phyloP scores from a whole-genome alignment of 2,329 filamentous ascomycete genomes.

The Trichoderma pleuroti region DNA sequence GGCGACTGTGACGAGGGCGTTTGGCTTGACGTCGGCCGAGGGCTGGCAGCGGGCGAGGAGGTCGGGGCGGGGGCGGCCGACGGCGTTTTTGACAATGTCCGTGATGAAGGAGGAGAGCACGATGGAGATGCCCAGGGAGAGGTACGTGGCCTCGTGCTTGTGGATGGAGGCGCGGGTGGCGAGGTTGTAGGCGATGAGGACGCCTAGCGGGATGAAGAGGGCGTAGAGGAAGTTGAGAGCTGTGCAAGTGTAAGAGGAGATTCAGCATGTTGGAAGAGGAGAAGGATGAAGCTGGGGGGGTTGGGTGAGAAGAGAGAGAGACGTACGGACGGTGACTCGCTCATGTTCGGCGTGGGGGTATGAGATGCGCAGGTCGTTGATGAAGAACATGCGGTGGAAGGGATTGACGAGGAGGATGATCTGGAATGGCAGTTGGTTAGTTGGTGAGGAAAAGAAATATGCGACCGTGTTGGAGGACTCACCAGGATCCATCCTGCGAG shows the following conservation, averaged over 20 bases:
- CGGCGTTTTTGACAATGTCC: slow-evolving; percentile 85
- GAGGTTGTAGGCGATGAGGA: slow-evolving; percentile 65
- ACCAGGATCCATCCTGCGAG: slow-evolving; percentile 63
- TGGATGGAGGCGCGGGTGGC: slow-evolving; percentile 61
- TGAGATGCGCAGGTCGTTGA: slow-evolving; percentile 79
- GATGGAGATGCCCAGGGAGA: slow-evolving; percentile 75
- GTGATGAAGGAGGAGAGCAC: slow-evolving; percentile 79
- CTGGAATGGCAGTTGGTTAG: slow-evolving; percentile 22
- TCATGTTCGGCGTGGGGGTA: slow-evolving; percentile 84
- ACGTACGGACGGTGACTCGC: slow-evolving; percentile 72
- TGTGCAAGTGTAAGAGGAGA: too few relatives aligned
- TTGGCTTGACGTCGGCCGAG: slow-evolving; percentile 41
- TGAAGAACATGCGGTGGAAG: slow-evolving; percentile 91
- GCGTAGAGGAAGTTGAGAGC: slow-evolving; percentile 77
- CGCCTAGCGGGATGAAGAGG: slow-evolving; percentile 63
- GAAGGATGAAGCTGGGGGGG: background rate
- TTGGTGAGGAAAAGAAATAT: too few relatives aligned
- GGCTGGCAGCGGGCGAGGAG: slow-evolving; percentile 77
- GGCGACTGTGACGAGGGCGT: slow-evolving; percentile 58
- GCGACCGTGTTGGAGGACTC: slow-evolving; percentile 23
- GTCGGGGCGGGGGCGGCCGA: slow-evolving; percentile 67
- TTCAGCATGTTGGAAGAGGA: background rate
- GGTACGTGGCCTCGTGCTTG: slow-evolving; percentile 80
- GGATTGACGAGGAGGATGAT: slow-evolving; percentile 57
- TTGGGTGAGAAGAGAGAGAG: background rate